phyloP scores from a whole-genome alignment of 2,329 filamentous ascomycete genomes.

The Aspergillus unguis region DNA sequence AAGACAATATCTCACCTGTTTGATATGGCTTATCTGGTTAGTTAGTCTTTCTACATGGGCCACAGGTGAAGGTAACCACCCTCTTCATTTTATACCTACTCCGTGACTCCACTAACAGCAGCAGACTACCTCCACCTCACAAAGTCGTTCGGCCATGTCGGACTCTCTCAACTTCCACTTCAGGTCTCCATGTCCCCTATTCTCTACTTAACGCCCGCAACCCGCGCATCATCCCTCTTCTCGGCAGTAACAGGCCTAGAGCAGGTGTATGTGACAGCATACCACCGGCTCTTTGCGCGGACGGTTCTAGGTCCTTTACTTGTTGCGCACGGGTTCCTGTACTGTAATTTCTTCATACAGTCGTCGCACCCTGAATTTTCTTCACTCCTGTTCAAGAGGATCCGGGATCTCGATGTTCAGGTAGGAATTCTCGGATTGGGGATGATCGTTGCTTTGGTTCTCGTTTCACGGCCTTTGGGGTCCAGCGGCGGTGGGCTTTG shows the following conservation, averaged over 20 bases:
- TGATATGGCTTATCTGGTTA: conserved; percentile 53
- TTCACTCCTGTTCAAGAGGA: conserved; percentile 50
- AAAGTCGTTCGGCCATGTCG: conserved; percentile 59
- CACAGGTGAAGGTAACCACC: conserved; percentile 52
- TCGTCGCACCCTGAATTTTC: conserved; percentile 37
- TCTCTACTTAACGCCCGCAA: conserved; percentile 44
- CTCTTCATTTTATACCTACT: not conserved
- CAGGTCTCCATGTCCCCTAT: conserved; percentile 54
- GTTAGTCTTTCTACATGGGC: conserved; percentile 48
- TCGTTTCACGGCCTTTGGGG: conserved; percentile 47
- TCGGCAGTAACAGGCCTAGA: conserved; percentile 52
- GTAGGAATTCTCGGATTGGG: conserved; percentile 52
- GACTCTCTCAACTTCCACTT: conserved; percentile 57
- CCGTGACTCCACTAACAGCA: not conserved
- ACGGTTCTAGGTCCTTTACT: conserved; percentile 52
- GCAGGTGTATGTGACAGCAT: conserved; percentile 54
- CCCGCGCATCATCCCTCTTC: conserved; percentile 47
- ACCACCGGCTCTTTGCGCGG: conserved; percentile 58
- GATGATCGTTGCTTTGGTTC: conserved; percentile 46
- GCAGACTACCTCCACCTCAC: conserved; percentile 63
- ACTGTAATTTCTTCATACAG: conserved; percentile 56
- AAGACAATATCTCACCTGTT: conserved; percentile 49
- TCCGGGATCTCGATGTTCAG: conserved; percentile 57
- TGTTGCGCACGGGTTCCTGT: conserved; percentile 52
- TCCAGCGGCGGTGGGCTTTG: conserved; percentile 6